phyloP scores from a whole-genome alignment of 148 eudicot species.

The Amaranthus cruentus region DNA sequence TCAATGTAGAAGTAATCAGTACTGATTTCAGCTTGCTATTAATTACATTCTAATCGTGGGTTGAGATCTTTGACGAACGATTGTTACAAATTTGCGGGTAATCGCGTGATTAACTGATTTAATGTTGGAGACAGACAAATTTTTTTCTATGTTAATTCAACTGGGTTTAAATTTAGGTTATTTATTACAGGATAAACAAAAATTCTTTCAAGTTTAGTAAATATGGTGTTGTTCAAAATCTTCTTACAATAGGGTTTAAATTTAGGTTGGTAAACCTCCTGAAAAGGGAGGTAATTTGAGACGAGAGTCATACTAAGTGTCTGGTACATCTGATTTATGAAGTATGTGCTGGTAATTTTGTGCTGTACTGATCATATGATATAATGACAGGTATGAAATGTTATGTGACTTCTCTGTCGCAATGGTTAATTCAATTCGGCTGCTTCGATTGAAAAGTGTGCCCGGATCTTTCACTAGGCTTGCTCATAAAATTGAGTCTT shows the following conservation, averaged over 20 bases:
- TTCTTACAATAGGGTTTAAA: too few relatives aligned
- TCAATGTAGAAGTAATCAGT: not conserved
- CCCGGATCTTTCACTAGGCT: slow-evolving; percentile 49
- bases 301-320: not conserved
- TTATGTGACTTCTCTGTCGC: slow-evolving; percentile 60
- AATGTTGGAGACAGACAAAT: too few relatives aligned
- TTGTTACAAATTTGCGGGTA: too few relatives aligned
- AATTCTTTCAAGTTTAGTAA: too few relatives aligned
- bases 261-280: too few relatives aligned
- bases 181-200: too few relatives aligned
- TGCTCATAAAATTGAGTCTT: slow-evolving; percentile 45
- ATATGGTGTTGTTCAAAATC: too few relatives aligned
- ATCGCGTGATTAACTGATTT: too few relatives aligned
- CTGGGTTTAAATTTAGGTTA: too few relatives aligned
- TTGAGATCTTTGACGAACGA: too few relatives aligned
- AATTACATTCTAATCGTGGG: not conserved
- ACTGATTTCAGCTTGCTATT: not conserved
- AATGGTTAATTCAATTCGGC: slow-evolving; percentile 58
- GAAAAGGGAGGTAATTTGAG: not conserved
- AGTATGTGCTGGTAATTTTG: not conserved
- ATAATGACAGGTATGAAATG: slow-evolving; percentile 42
- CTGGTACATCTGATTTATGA: not conserved
- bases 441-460: slow-evolving; percentile 42
- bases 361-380: not conserved
- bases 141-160: too few relatives aligned